Percentiles rank a stretch among this genome's conserved stretches.
Evolutionary conservation across 331 rosid genomes (phyloP).

Genomic region (Cucumis variabilis): DNA sequence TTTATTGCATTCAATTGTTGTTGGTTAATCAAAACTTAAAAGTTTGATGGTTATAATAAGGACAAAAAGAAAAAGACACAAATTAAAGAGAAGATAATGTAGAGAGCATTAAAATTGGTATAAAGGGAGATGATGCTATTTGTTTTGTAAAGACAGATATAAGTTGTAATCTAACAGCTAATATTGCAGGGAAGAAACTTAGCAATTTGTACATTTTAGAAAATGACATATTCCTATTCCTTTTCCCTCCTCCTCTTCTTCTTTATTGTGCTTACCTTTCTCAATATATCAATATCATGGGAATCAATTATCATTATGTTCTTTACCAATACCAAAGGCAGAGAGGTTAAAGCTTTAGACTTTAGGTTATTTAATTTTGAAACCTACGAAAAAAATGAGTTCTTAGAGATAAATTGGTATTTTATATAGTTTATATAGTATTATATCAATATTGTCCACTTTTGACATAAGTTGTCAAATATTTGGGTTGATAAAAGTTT

Average conservation of each 20-base stretch:
- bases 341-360: background rate
- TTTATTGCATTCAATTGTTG: constrained; percentile 3
- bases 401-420: too few relatives aligned
- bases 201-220: constrained; percentile 39
- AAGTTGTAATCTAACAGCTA: constrained; percentile 56
- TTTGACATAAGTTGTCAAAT: too few relatives aligned
- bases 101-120: constrained; percentile 6
- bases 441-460: too few relatives aligned
- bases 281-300: background rate
- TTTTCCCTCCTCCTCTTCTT: too few relatives aligned
- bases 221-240: constrained; percentile 38
- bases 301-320: background rate
- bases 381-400: too few relatives aligned
- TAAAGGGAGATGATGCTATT: constrained; percentile 7
- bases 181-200: constrained; percentile 40
- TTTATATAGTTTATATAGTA: too few relatives aligned
- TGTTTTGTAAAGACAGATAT: constrained; percentile 40
- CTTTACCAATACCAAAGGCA: background rate
- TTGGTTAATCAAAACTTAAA: background rate
- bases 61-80: constrained; percentile 1
- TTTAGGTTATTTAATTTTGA: background rate
- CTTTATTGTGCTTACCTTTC: constrained; percentile 10
- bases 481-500: too few relatives aligned
- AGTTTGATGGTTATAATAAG: constrained; percentile 17
- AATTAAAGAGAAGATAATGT: background rate